phyloP scores from a whole-genome alignment of 192 early-diverging fungal species.

The Dissophora ornata region DNA sequence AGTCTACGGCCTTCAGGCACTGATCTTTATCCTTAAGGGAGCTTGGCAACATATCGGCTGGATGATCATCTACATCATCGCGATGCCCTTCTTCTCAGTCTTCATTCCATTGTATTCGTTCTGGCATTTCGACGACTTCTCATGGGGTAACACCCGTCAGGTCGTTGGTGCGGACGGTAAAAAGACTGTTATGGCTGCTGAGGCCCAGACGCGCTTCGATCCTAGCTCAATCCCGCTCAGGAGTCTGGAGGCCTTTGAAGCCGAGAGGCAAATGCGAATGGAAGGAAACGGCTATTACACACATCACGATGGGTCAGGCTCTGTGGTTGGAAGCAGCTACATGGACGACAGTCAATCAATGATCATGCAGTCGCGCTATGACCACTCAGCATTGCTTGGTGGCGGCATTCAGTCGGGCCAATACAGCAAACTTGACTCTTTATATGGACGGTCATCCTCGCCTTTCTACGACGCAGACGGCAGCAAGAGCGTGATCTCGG shows the following conservation, averaged over 20 bases:
- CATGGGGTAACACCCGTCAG: slow-evolving; percentile 76
- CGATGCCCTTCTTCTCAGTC: slow-evolving; percentile 80
- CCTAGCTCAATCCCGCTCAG: slow-evolving; percentile 75
- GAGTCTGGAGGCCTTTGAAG: slow-evolving; percentile 61
- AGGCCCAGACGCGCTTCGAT: slow-evolving; percentile 78
- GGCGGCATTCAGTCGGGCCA: slow-evolving; percentile 40
- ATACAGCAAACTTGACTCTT: slow-evolving; percentile 42
- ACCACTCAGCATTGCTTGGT: slow-evolving; percentile 53
- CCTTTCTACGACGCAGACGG: slow-evolving; percentile 31
- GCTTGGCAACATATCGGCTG: slow-evolving; percentile 90
- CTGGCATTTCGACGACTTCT: slow-evolving; percentile 90
- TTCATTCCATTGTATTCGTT: slow-evolving; percentile 79
- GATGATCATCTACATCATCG: slow-evolving; percentile 92
- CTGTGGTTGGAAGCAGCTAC: slow-evolving; percentile 37
- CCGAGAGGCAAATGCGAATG: slow-evolving; percentile 35
- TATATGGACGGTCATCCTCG: slow-evolving; percentile 32
- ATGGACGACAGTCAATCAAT: slow-evolving; percentile 22
- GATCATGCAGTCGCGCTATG: slow-evolving; percentile 31
- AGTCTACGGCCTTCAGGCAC: slow-evolving; percentile 89
- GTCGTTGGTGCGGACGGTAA: slow-evolving; percentile 73
- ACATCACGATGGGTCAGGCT: slow-evolving; percentile 23
- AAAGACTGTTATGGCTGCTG: slow-evolving; percentile 71
- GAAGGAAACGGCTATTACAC: slow-evolving; percentile 37
- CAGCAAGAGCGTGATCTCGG: slow-evolving; percentile 38
- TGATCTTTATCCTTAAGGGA: slow-evolving; percentile 81